Conservation (phyloP, 2,329 filamentous ascomycete species). For the Trichoderma breve region DNA sequence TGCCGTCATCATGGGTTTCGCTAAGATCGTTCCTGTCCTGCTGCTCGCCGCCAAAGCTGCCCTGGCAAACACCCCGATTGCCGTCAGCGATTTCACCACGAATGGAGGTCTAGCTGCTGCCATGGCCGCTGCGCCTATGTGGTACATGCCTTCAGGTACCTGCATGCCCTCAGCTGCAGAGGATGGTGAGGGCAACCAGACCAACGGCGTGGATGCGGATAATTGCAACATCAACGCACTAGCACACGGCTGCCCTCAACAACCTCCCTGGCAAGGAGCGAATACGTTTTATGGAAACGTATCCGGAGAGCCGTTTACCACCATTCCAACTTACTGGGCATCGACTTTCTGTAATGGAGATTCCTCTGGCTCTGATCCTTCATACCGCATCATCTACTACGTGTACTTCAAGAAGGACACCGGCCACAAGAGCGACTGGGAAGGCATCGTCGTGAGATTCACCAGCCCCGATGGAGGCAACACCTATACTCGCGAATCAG, state of each 20-base stretch:
- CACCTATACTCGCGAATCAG: constrained; percentile 19
- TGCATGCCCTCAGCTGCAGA: constrained; percentile 26
- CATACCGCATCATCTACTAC: constrained; percentile 27
- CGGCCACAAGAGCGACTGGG: constrained; percentile 28
- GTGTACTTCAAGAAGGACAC: constrained; percentile 29
- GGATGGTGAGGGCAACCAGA: constrained; percentile 23
- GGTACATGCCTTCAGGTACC: constrained; percentile 24
- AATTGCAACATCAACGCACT: constrained; percentile 24
- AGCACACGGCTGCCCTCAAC: constrained; percentile 17
- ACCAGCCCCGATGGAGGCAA: constrained; percentile 22
- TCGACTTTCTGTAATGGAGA: constrained; percentile 19
- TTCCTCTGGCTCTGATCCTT: constrained; percentile 12
- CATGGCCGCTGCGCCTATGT: constrained; percentile 22
- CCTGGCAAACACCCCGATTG: constrained; percentile 21
- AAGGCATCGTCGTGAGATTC: constrained; percentile 26
- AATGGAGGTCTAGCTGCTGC: constrained; percentile 23
- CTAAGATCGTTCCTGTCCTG: neutral
- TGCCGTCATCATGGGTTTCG: neutral
- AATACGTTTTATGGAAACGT: constrained; percentile 25
- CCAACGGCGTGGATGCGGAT: constrained; percentile 23
- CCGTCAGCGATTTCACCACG: constrained; percentile 14
- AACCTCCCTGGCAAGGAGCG: constrained; percentile 22
- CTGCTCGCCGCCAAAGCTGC: constrained; percentile 14
- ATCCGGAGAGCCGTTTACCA: constrained; percentile 20
- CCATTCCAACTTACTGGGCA: constrained; percentile 24